Base-by-base conservation (phyloP, 1,139 yeast genomes). In the Suhomyces yuchorum region DNA sequence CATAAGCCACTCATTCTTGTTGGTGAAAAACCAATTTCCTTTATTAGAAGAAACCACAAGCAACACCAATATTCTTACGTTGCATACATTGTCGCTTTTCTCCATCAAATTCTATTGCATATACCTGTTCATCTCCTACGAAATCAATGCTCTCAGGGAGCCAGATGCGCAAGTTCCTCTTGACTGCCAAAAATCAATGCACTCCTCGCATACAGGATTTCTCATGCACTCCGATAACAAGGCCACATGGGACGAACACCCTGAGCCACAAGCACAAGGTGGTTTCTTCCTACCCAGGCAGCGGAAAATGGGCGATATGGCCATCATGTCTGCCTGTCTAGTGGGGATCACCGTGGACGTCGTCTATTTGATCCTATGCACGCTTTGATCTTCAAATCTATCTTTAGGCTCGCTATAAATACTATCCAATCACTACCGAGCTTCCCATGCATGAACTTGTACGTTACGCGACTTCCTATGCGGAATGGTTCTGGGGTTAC, bases 61-160 rank as follows among this genome's bases (percentile, higher is more conserved):
- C 8, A 34, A 28, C 14, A 23, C 23, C 30, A 18, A 32, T 4
- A 17, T 20, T 3, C 22, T 35, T 6, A 8, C 26, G 15, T 23
- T 46, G 7, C 64, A 60, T 51, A 54, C 56, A 28, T 18, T 56
- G 3, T 52, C 60, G 24, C 50, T 56, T 19, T 58, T 59, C 43
- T 54, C 61, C 18, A 39, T 65, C 46, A 67, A 67, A 49, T 60
- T 67, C 45, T 64, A 60, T 47, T 60, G 69, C 48, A 60, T 67
- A 33, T 60, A 60, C 43, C 65, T 58, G 49, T 66, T 58, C 41
- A 53, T 64, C n/a, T 55, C 63, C 34, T 60, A 56, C 51, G 67
- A 63, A 43, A 48, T 63, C 5, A 54, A 51, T 1, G 36, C 54
- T 17, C 53, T 62, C 14, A 47, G 56, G 20, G 40, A 24, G 9